Evolutionary conservation across 805 yeast genomes (phyloP).

Genomic region (Maudiozyma saulgeensis): DNA sequence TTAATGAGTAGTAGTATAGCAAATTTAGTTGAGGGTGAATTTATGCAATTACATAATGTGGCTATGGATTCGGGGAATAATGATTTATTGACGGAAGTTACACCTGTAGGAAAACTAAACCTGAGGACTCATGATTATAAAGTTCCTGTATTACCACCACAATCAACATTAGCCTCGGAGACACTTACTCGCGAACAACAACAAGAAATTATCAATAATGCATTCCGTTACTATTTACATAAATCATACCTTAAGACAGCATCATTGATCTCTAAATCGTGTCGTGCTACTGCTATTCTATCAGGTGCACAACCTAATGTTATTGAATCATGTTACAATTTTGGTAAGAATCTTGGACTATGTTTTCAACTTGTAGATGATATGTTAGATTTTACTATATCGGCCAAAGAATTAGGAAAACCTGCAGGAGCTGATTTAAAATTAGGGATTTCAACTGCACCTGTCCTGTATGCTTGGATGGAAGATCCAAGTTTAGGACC

Average conservation of each 20-base stretch:
- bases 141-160: conserved; percentile 22
- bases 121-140: conserved; percentile 42
- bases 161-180: not conserved
- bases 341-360: conserved; percentile 86
- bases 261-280: conserved; percentile 83
- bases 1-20: conserved; percentile 93
- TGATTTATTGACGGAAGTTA: conserved; percentile 22
- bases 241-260: conserved; percentile 95
- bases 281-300: conserved; percentile 85
- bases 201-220: conserved; percentile 63
- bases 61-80: conserved; percentile 46
- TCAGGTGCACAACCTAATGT: conserved; percentile 70
- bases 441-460: conserved; percentile 94
- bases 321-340: conserved; percentile 81
- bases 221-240: conserved; percentile 89
- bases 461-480: conserved; percentile 90
- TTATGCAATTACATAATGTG: conserved; percentile 95
- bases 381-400: conserved; percentile 87
- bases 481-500: conserved; percentile 77
- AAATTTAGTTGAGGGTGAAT: conserved; percentile 94
- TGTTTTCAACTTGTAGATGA: conserved; percentile 97
- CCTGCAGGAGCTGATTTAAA: conserved; percentile 94
- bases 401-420: conserved; percentile 77
- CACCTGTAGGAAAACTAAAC: not conserved
- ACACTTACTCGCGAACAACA: conserved; percentile 35